Conservation (phyloP, 306 rosid genomes). For the Morella rubra region DNA sequence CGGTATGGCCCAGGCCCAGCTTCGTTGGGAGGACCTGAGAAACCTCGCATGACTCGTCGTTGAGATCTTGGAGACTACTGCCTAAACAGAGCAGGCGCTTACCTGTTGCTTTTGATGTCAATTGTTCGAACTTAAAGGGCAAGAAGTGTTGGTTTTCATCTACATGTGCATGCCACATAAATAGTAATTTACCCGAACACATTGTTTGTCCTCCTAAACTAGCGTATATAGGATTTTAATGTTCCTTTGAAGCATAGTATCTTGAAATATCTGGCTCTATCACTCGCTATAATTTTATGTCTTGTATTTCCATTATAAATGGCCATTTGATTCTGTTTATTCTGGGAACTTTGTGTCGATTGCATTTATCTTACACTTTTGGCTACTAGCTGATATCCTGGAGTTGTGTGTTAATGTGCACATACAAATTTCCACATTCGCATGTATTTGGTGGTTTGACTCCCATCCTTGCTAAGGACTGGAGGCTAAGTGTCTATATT, state of each 20-base stretch:
- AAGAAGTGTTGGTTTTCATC: conserved; percentile 41
- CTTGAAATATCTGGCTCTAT: not conserved
- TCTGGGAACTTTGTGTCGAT: conserved; percentile 1
- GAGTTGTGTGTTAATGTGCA: not conserved
- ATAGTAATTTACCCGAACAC: conserved; percentile 43
- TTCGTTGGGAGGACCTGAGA: conserved; percentile 69
- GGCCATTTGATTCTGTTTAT: conserved; percentile 9
- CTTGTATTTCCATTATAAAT: conserved; percentile 6
- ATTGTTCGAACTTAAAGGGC: conserved; percentile 29
- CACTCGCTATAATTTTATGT: conserved; percentile 3
- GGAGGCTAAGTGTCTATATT: not conserved
- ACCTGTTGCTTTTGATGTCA: conserved; percentile 32
- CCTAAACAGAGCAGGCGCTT: conserved; percentile 31
- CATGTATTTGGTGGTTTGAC: not conserved
- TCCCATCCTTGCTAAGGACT: not conserved
- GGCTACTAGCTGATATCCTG: conserved; percentile 1
- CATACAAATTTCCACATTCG: not conserved
- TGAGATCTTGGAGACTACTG: conserved; percentile 40
- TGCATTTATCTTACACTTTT: not conserved
- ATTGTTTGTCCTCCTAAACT: conserved; percentile 41
- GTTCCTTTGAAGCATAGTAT: conserved; percentile 15
- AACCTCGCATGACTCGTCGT: conserved; percentile 65
- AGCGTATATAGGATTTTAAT: conserved; percentile 43
- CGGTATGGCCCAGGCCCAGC: conserved; percentile 55
- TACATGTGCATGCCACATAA: conserved; percentile 42